A percentile compares a stretch with the other conserved stretches of the same genome.
Evolutionary conservation across 2,329 filamentous ascomycete species (phyloP).

Genomic region (Aspergillus eucalypticola): DNA sequence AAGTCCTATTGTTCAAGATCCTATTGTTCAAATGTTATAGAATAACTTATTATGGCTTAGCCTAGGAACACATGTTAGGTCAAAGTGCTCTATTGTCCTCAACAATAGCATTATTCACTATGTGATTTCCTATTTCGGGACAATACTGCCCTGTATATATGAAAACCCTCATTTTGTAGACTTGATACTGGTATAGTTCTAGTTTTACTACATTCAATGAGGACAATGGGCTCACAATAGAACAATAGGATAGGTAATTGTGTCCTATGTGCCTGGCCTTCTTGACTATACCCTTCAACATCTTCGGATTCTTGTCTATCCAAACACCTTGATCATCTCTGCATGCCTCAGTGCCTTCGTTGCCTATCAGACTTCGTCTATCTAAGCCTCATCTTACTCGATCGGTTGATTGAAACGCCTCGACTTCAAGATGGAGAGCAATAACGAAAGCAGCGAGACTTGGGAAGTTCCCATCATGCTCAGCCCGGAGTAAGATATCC

Average conservation of each 20-base stretch:
- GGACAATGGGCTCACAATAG: background rate
- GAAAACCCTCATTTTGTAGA: too few species aligned
- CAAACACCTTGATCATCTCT: background rate
- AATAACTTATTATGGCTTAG: too few species aligned
- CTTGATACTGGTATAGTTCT: too few species aligned
- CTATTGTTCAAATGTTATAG: too few species aligned
- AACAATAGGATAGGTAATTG: background rate
- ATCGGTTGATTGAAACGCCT: background rate
- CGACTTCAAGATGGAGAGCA: background rate
- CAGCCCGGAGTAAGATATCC: constrained; percentile 27
- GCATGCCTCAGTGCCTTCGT: background rate
- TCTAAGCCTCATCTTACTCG: background rate
- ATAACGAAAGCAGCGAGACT: constrained; percentile 8
- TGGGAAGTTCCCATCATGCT: constrained; percentile 33
- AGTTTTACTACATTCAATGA: background rate
- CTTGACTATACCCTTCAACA: background rate
- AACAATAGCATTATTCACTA: background rate
- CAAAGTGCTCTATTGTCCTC: background rate
- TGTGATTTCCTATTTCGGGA: background rate
- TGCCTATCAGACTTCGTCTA: background rate
- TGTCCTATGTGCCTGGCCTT: background rate
- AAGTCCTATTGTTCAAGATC: too few species aligned
- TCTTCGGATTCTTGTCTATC: background rate
- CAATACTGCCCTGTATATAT: background rate
- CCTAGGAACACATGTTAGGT: too few species aligned